Evolutionary conservation across 768 basidiomycete species (phyloP).

Genomic region (Russula earlei): DNA sequence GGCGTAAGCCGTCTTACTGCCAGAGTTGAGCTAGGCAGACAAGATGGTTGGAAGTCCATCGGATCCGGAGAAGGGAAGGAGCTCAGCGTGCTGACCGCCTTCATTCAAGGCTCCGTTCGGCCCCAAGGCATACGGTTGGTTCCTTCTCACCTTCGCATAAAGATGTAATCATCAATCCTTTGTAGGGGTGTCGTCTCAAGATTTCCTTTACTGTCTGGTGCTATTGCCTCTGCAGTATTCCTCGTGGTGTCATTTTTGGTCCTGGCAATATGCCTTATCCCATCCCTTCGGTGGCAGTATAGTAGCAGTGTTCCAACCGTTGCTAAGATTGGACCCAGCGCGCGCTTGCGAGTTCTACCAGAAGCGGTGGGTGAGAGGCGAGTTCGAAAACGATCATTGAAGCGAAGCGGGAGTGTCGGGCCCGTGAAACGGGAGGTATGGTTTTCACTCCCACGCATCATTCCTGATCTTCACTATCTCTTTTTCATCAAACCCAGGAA

Average conservation of each 20-base stretch:
- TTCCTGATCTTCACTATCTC: not conserved
- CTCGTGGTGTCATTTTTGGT: constrained; percentile 28
- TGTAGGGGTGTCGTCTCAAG: constrained; percentile 58
- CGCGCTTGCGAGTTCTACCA: not conserved
- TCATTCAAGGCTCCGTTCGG: constrained; percentile 49
- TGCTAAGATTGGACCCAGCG: not conserved
- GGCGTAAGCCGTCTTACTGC: constrained; percentile 43
- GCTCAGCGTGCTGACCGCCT: constrained; percentile 54
- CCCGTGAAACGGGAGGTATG: constrained; percentile 10
- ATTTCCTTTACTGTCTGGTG: constrained; percentile 51
- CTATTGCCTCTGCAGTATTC: constrained; percentile 32
- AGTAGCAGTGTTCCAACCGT: not conserved
- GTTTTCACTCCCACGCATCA: not conserved
- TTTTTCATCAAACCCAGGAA: constrained; percentile 9
- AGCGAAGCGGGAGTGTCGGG: constrained; percentile 13
- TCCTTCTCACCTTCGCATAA: not conserved
- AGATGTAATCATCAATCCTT: constrained; percentile 1
- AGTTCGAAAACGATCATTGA: constrained; percentile 15
- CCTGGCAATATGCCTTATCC: constrained; percentile 27
- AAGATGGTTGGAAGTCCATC: constrained; percentile 60
- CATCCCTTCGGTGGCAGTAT: constrained; percentile 26
- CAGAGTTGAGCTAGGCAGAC: constrained; percentile 63
- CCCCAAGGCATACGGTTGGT: constrained; percentile 63
- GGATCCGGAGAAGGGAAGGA: constrained; percentile 67
- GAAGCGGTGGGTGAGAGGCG: constrained; percentile 6